Evolutionary conservation across 2,329 filamentous ascomycete genomes (phyloP).

Genomic region (Gnomoniopsis smithogilvyi): DNA sequence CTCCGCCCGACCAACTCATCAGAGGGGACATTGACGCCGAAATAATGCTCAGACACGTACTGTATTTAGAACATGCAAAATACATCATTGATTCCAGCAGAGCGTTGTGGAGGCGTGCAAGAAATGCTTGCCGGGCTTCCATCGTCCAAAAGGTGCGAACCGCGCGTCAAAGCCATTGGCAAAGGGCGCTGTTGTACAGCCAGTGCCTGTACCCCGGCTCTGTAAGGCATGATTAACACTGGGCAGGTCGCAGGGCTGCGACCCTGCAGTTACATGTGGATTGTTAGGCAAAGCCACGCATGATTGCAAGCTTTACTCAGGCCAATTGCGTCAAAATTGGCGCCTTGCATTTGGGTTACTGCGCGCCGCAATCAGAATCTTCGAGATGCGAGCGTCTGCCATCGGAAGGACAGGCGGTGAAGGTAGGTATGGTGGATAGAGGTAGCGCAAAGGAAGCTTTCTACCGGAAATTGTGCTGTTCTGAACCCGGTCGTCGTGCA

Average conservation of each 20-base stretch:
- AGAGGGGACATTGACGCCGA: no score
- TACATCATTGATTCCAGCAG: no score
- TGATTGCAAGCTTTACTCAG: background rate
- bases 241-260: conserved; percentile 1
- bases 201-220: background rate
- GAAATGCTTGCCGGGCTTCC: background rate
- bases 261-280: background rate
- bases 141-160: conserved; percentile 1
- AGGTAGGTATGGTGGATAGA: no score
- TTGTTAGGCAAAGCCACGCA: background rate
- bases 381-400: no score
- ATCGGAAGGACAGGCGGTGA: no score
- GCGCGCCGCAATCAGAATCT: no score
- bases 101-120: no score
- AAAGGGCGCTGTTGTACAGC: background rate
- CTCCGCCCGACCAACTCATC: no score
- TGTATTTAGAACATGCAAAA: no score
- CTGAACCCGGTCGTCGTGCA: conserved; percentile 24
- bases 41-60: no score
- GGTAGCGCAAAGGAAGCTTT: no score
- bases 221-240: background rate
- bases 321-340: background rate
- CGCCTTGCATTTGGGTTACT: background rate
- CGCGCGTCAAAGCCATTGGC: conserved; percentile 14
- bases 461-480: background rate